Evolutionary conservation across 495 filamentous ascomycete genomes (phyloP).

Genomic region (Saxispiralis lemnorum): DNA sequence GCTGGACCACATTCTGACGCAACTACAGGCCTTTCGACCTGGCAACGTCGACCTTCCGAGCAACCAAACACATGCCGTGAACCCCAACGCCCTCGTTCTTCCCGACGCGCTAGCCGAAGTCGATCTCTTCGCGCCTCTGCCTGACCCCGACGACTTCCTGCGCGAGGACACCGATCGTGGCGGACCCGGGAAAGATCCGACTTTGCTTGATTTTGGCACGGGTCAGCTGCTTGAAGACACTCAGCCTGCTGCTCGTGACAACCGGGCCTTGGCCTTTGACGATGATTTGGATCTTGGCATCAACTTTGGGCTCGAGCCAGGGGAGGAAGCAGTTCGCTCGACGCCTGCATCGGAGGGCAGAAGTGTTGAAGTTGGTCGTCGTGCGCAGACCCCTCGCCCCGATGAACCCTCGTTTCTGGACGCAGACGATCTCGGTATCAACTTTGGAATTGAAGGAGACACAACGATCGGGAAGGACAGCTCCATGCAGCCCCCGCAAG

Average conservation of each 20-base stretch:
- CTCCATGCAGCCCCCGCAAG: constrained; percentile 3
- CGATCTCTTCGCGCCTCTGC: constrained; percentile 46
- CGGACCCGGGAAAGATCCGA: constrained; percentile 16
- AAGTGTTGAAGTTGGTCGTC: constrained; percentile 72
- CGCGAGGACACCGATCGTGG: constrained; percentile 13
- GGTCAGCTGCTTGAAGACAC: constrained; percentile 20
- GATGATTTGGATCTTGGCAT: constrained; percentile 41
- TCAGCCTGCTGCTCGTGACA: constrained; percentile 5
- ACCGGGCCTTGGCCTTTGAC: constrained; percentile 23
- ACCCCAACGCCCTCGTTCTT: constrained; percentile 33
- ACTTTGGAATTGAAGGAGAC: constrained; percentile 31
- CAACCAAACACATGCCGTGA: constrained; percentile 28
- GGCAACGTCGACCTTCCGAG: constrained; percentile 36
- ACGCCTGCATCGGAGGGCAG: constrained; percentile 31
- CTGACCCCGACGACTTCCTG: constrained; percentile 25
- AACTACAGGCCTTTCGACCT: constrained; percentile 33
- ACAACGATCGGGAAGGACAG: constrained; percentile 3
- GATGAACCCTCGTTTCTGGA: constrained; percentile 56
- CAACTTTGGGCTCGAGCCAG: constrained; percentile 41
- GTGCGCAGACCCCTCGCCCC: constrained; percentile 48
- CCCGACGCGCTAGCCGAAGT: constrained; percentile 80
- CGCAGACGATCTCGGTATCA: constrained; percentile 35
- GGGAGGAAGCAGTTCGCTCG: constrained; percentile 32
- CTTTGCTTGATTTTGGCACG: constrained; percentile 22
- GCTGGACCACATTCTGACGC: constrained; percentile 4